Evolutionary conservation across 106 monocot genomes (phyloP).

Genomic region (Cymbidium sinense): DNA sequence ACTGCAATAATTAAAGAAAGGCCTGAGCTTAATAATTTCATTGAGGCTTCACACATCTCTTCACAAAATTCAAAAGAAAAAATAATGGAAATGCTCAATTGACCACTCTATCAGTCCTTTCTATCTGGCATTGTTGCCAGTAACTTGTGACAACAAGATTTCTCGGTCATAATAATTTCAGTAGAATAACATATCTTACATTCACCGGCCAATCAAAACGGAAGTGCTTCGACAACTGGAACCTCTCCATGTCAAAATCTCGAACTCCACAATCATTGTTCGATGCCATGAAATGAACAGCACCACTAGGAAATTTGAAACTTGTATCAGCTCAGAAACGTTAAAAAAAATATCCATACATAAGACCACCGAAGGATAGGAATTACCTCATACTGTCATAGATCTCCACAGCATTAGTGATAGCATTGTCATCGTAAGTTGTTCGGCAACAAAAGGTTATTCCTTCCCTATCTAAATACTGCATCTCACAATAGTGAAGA

Average conservation of each 20-base stretch:
- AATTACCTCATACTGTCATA: slow-evolving; percentile 60
- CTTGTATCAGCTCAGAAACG: slow-evolving; percentile 3
- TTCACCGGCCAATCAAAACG: slow-evolving; percentile 67
- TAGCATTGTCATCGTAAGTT: slow-evolving; percentile 85
- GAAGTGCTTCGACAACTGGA: slow-evolving; percentile 60
- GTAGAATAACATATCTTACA: slow-evolving; percentile 31
- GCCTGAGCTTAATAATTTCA: too few relatives aligned
- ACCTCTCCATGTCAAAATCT: slow-evolving; percentile 81
- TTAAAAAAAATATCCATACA: not conserved
- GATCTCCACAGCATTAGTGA: slow-evolving; percentile 80
- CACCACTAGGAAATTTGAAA: slow-evolving; percentile 35
- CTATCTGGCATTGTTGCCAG: not conserved
- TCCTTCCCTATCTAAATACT: slow-evolving; percentile 73
- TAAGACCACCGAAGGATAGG: not conserved
- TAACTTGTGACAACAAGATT: not conserved
- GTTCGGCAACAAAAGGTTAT: slow-evolving; percentile 73
- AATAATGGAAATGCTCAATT: not conserved
- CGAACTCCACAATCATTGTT: slow-evolving; percentile 82
- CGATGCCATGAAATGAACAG: slow-evolving; percentile 76
- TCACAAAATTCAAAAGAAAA: not conserved
- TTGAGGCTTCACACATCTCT: not conserved
- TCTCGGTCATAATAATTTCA: not conserved
- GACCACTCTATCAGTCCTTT: not conserved
- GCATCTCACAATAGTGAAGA: slow-evolving; percentile 7
- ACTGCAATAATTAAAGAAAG: not conserved